Conservation (phyloP, 805 yeast genomes). For the Metschnikowia santaceciliae region DNA sequence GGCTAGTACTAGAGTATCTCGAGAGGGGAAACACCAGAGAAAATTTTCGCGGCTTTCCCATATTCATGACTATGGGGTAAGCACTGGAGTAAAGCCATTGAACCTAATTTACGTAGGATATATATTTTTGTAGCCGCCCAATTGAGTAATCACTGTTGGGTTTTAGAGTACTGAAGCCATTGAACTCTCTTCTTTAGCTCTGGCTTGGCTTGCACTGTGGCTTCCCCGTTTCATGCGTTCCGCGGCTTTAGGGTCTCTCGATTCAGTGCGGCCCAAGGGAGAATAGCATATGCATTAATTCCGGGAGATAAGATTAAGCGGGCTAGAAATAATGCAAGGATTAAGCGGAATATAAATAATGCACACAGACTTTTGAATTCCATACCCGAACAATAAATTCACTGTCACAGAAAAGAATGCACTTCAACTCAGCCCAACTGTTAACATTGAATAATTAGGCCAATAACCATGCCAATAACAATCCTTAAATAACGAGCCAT, state of each 20-base stretch:
- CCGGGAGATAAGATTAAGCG: background rate
- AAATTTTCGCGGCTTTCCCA: conserved; percentile 14
- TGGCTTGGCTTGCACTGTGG: background rate
- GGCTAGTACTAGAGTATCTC: conserved; percentile 6
- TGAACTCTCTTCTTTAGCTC: background rate
- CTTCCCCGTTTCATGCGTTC: background rate
- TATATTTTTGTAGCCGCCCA: background rate
- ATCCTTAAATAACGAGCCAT: background rate
- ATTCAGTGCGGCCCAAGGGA: conserved; percentile 2
- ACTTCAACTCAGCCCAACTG: too few relatives aligned
- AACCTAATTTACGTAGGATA: background rate
- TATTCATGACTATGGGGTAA: background rate
- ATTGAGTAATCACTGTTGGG: background rate
- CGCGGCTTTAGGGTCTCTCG: conserved; percentile 1
- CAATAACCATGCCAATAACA: too few relatives aligned
- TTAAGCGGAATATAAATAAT: background rate
- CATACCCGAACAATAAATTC: background rate
- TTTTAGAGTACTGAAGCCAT: background rate
- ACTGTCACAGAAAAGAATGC: background rate
- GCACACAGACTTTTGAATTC: background rate
- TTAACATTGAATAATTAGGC: too few relatives aligned
- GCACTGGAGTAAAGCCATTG: background rate
- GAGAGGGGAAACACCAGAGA: conserved; percentile 9
- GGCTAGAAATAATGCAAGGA: too few relatives aligned
- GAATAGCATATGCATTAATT: background rate